Evolutionary conservation across 345 rosid genomes (phyloP), one percentile per base, ranked within the genome.

Genomic region (Laguncularia racemosa): DNA sequence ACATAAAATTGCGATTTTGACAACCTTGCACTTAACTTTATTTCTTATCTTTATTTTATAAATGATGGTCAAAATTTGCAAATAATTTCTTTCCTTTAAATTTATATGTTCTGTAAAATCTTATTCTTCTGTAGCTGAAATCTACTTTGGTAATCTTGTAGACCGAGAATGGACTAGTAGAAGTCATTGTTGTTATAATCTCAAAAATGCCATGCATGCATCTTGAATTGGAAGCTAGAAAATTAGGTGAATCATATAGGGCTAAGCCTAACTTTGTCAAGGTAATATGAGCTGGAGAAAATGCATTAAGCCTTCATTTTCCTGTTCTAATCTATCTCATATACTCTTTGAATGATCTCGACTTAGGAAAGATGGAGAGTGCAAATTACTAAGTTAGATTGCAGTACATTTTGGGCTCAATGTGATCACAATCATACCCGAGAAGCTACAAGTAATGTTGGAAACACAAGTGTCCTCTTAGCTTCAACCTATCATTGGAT

Each of bases 321-420:
- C 20, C 49, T 54, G 28, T 60, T 52, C 61, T 51, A 7, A 48
- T 54, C 16, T 50, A 52, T 16, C 14, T 67, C 20, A 26, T 20
- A 44, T 1, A 14, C 28, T 54, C 20, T 66, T 53, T 46, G 19
- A 53, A 45, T 66, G 20, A 44, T 53, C 59, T 63, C 86, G 97
- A 88, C 95, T 50, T 89, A 96, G 91, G 99, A 92, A 74, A 89
- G 70, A 71, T 92, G 99, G 99, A 90, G 91, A 60, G 76, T 81
- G 60, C 93, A 83, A 66, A 79, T 92, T 67, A 80, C 78, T 50
- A 92, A 89, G 73, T 69, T 89, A 73, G 95, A 84, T 57, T 78
- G 85, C 69, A 86, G 91, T 80, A 74, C 88, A 71, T 89, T 58
- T 71, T 92, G 97, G 99, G 64, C 85, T 74, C 88, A 80, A 60